phyloP scores from a whole-genome alignment of 768 basidiomycete species.

The Lentinula boryana region DNA sequence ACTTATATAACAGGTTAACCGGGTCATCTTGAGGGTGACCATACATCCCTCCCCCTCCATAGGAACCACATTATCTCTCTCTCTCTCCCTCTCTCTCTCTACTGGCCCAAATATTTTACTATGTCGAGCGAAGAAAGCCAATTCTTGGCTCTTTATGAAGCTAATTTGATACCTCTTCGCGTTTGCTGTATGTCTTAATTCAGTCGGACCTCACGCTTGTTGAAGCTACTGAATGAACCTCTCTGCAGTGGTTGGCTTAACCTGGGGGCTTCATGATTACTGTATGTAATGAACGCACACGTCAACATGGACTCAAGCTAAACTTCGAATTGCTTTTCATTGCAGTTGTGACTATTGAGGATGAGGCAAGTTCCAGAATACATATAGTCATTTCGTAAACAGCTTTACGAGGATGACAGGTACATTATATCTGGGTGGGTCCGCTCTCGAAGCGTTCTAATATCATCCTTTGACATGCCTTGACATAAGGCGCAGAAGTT shows the following conservation, averaged over 20 bases:
- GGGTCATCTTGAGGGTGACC: too few species aligned
- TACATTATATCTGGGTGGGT: slow-evolving; percentile 33
- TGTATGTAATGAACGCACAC: slow-evolving; percentile 12
- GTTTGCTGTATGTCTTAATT: slow-evolving; percentile 10
- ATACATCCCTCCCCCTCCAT: too few species aligned
- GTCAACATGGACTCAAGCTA: too few species aligned
- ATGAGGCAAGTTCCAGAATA: slow-evolving; percentile 17
- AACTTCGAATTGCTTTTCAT: not conserved
- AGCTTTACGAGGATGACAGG: slow-evolving; percentile 12
- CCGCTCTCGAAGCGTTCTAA: not conserved
- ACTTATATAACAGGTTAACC: too few species aligned
- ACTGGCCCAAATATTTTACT: not conserved
- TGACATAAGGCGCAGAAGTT: slow-evolving; percentile 25
- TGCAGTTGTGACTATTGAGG: slow-evolving; percentile 28
- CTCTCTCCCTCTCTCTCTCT: too few species aligned
- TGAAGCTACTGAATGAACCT: not conserved
- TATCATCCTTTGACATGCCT: not conserved
- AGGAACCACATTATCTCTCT: too few species aligned
- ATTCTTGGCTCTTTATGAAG: slow-evolving; percentile 9
- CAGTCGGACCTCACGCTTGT: not conserved
- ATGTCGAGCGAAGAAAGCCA: not conserved
- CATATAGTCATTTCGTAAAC: not conserved
- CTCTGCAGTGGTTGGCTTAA: slow-evolving; percentile 23
- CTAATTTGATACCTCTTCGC: slow-evolving; percentile 14
- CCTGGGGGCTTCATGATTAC: slow-evolving; percentile 33